Evolutionary conservation across 495 filamentous ascomycete species (phyloP), one percentile per base, ranked within the genome.

Genomic region (Penicillium bovifimosum): DNA sequence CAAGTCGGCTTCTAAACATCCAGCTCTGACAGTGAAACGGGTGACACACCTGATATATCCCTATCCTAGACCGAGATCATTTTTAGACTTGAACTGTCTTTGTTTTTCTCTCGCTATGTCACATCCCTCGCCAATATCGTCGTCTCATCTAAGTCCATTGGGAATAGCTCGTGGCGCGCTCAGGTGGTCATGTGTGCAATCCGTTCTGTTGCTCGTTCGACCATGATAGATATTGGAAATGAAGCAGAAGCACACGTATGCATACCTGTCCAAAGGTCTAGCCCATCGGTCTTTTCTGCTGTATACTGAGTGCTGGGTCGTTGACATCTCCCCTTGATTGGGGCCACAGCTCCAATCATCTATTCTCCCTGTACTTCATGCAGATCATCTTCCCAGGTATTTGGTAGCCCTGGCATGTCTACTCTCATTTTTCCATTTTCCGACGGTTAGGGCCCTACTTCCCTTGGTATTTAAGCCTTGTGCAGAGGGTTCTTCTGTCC

Each of bases 381-480:
- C 44, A 53, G 60, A 60, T 56, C 54, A 42, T 29, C 29, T 56
- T 52, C 24, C 54, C 62, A 31, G 56, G 45, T 60, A 53, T 53
- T 61, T 56, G 62, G 56, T 52, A 60, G 38, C 54, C 53, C 56
- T 60, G 46, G 56, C 56, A 65, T 65, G 48, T 53, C 31, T 47
- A n/a, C 14, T 33, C 33, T 24, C 62, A 62, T 65, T 58, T 55
- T 54, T 45, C 7, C 17, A 13, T 24, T 36, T 36, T 36, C 32
- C 41, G 44, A 57, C 38, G 32, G 32, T 31, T 43, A 27, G 39
- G 44, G 52, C 46, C 50, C 55, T 53, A 51, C 55, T 56, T 44
- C 40, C 9, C 34, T 33, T 24, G 11, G 18, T 16, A 11, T 18
- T 33, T 33, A 29, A 18, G 28, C 38, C 49, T 51, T 50, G 41